phyloP scores from a whole-genome alignment of 2,329 filamentous ascomycete species.

The Dactylella cylindrospora region DNA sequence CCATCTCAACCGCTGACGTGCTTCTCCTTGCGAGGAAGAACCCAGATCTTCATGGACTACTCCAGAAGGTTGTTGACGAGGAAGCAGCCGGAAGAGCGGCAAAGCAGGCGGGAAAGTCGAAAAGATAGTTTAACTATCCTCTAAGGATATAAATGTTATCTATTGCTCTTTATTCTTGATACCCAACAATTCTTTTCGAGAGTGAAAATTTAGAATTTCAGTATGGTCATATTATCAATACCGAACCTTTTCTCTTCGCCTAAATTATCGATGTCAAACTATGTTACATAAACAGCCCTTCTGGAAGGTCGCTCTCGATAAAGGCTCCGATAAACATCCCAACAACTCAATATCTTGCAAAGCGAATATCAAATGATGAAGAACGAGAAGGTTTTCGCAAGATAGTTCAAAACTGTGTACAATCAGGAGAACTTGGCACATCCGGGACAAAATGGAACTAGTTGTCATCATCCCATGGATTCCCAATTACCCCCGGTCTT shows the following conservation, averaged over 20 bases:
- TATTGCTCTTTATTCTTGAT: constrained; percentile 4
- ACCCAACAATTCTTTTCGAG: constrained; percentile 5
- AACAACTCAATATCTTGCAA: too few relatives aligned
- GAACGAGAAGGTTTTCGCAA: too few relatives aligned
- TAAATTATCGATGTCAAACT: too few relatives aligned
- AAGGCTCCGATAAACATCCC: too few relatives aligned
- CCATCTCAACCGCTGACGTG: constrained; percentile 82
- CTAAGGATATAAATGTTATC: neutral
- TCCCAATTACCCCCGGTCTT: too few relatives aligned
- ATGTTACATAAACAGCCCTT: constrained; percentile 11
- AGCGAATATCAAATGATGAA: too few relatives aligned
- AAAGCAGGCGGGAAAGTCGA: constrained; percentile 35
- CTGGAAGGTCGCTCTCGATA: constrained; percentile 20
- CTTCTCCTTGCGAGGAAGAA: constrained; percentile 84
- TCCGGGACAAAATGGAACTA: too few relatives aligned
- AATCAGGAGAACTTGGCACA: neutral
- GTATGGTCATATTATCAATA: constrained; percentile 10
- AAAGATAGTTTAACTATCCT: constrained; percentile 7
- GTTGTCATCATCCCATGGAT: too few relatives aligned
- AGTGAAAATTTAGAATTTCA: neutral
- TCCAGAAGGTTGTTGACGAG: constrained; percentile 68
- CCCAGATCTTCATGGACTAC: constrained; percentile 74
- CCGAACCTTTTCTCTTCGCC: constrained; percentile 2
- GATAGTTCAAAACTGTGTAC: neutral
- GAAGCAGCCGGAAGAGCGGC: constrained; percentile 56